Evolutionary conservation across 768 basidiomycete genomes (phyloP).

Genomic region (Tricholoma terreum): DNA sequence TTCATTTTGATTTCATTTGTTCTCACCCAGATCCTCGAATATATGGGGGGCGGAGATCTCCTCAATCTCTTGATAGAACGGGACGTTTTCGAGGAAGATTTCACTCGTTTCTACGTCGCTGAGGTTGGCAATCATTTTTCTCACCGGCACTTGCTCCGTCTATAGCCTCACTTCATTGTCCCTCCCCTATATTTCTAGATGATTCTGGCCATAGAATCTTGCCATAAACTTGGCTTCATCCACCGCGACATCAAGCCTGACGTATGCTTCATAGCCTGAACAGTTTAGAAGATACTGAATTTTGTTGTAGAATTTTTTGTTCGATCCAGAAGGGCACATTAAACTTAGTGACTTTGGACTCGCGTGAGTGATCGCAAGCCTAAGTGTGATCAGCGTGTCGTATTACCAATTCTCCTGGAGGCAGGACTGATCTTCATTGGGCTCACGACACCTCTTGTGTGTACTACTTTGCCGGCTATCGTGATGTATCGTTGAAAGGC

Average conservation of each 20-base stretch:
- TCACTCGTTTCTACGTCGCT: slow-evolving; percentile 90
- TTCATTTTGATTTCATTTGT: slow-evolving; percentile 48
- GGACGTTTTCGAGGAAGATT: slow-evolving; percentile 87
- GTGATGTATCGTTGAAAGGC: slow-evolving; percentile 13
- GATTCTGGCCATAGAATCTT: slow-evolving; percentile 90
- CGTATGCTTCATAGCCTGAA: slow-evolving; percentile 41
- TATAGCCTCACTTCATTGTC: slow-evolving; percentile 16
- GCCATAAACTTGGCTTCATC: slow-evolving; percentile 93
- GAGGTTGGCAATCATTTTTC: slow-evolving; percentile 55
- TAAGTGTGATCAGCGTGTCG: slow-evolving; percentile 2
- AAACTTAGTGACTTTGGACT: slow-evolving; percentile 94
- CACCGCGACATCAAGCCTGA: slow-evolving; percentile 98
- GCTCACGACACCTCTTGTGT: slow-evolving; percentile 91
- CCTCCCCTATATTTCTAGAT: slow-evolving; percentile 48
- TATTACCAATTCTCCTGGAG: background rate
- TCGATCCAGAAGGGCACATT: slow-evolving; percentile 91
- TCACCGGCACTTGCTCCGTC: slow-evolving; percentile 9
- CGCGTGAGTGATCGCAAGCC: slow-evolving; percentile 62
- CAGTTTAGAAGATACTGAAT: slow-evolving; percentile 15
- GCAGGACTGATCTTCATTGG: slow-evolving; percentile 91
- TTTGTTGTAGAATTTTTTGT: slow-evolving; percentile 80
- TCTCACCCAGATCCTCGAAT: slow-evolving; percentile 73
- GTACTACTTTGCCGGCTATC: slow-evolving; percentile 16
- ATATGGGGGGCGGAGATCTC: slow-evolving; percentile 95
- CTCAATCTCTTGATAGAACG: slow-evolving; percentile 93